Evolutionary conservation across 768 basidiomycete species (phyloP).

Genomic region (Rhodotorula kratochvilovae): DNA sequence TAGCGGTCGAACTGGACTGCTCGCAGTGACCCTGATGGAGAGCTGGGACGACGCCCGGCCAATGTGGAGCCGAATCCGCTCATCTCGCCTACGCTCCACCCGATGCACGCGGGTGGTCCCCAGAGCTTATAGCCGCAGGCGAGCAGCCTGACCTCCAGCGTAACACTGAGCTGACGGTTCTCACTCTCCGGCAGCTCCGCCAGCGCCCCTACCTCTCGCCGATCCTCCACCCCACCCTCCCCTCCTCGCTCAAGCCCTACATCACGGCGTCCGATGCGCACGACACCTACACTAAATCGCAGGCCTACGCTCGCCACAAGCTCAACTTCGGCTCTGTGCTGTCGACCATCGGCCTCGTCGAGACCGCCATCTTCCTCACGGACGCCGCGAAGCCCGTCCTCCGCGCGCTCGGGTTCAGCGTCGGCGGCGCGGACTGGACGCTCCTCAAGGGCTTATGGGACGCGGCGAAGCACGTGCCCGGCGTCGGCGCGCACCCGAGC

Average conservation of each 20-base stretch:
- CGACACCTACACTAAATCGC: constrained; percentile 74
- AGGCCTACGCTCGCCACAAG: constrained; percentile 86
- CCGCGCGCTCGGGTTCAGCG: neutral
- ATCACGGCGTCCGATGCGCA: constrained; percentile 59
- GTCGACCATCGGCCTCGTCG: constrained; percentile 56
- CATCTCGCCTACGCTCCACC: no score
- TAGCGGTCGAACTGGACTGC: neutral
- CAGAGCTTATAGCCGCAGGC: no score
- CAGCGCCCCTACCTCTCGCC: constrained; percentile 71
- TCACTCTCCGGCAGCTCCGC: constrained; percentile 53
- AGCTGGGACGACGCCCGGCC: no score
- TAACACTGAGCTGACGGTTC: neutral
- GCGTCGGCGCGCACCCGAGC: neutral
- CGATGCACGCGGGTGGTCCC: no score
- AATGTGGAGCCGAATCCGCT: no score
- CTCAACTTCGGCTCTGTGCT: constrained; percentile 84
- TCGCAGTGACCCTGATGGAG: no score
- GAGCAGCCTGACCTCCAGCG: no score
- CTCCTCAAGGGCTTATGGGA: constrained; percentile 35
- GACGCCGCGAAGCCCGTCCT: constrained; percentile 1
- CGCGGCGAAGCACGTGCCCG: neutral
- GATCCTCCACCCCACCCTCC: constrained; percentile 55
- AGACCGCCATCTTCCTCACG: constrained; percentile 26
- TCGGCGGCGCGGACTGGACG: constrained; percentile 16
- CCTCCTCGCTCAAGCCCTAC: constrained; percentile 64